These are phyloP conservation scores for Quercus lobata DNA, from an alignment of 331 rosid species.

Conservation along the genomic window DNA sequence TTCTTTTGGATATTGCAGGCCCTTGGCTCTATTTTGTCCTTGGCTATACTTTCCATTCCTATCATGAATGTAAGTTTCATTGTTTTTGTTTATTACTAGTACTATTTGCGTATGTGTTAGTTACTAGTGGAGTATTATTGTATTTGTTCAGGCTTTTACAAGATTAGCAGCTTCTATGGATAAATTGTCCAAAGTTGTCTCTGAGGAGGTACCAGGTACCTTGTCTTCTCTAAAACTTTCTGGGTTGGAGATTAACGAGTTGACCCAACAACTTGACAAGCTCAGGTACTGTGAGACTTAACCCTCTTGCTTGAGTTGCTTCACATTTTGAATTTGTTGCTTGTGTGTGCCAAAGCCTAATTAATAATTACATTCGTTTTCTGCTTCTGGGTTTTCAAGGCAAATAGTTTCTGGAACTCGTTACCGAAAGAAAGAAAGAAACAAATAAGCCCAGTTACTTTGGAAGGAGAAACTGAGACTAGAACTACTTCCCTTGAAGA, in stretches of 20 bases:
- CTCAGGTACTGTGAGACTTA: conserved; percentile 27
- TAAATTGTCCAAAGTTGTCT: conserved; percentile 41
- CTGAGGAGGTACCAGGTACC: conserved; percentile 49
- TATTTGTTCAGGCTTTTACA: conserved; percentile 38
- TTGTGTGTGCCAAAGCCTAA: neutral
- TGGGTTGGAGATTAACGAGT: conserved; percentile 42
- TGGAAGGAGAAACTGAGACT: conserved; percentile 10
- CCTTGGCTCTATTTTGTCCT: conserved; percentile 38
- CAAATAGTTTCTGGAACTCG: conserved; percentile 20
- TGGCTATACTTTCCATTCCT: conserved; percentile 47
- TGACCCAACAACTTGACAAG: conserved; percentile 39
- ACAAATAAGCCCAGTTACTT: conserved; percentile 18
- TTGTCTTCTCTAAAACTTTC: conserved; percentile 56
- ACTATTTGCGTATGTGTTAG: neutral
- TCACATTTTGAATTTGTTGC: neutral
- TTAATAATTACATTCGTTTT: neutral
- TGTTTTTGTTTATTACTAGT: neutral
- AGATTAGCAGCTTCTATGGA: conserved; percentile 39
- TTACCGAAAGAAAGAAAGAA: conserved; percentile 11
- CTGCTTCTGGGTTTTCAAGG: conserved; percentile 23
- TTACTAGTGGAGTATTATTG: neutral
- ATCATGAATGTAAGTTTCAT: conserved; percentile 30
- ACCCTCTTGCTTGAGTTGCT: neutral
- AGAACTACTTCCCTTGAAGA: neutral
- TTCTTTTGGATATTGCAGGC: conserved; percentile 27